These are phyloP conservation scores for Diaporthe aspalathi DNA, from an alignment of 2,329 filamentous ascomycete species.

Conservation along the genomic window DNA sequence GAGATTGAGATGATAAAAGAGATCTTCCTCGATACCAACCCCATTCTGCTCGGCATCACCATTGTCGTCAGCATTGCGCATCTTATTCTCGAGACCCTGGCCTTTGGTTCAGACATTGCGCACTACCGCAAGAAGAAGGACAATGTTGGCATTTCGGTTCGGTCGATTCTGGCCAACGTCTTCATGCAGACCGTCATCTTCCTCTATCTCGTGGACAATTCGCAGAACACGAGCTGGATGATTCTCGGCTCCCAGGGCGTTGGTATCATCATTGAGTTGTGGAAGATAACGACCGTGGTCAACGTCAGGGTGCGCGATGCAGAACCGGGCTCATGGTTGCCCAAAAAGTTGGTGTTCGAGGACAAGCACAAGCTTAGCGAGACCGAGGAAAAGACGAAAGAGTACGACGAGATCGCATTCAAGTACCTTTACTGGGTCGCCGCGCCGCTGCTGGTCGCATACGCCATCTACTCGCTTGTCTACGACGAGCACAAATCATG, in stretches of 20 bases:
- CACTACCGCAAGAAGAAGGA: constrained; percentile 99
- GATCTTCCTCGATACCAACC: constrained; percentile 92
- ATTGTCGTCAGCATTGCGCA: constrained; percentile 87
- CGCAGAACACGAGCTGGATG: constrained; percentile 99
- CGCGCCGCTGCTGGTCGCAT: constrained; percentile 88
- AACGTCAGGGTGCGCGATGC: constrained; percentile 83
- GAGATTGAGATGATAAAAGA: constrained; percentile 99
- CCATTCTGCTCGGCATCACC: constrained; percentile 88
- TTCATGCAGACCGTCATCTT: constrained; percentile 98
- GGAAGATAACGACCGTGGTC: constrained; percentile 97
- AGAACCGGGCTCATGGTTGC: constrained; percentile 75
- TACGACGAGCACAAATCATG: constrained; percentile 98
- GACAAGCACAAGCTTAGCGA: constrained; percentile 97
- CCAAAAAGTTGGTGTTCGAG: constrained; percentile 86
- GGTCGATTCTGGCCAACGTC: constrained; percentile 95
- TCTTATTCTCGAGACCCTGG: constrained; percentile 94
- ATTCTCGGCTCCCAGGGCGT: constrained; percentile 93
- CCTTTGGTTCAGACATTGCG: constrained; percentile 96
- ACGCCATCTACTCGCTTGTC: constrained; percentile 88
- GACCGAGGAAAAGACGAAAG: constrained; percentile 96
- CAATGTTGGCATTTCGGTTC: constrained; percentile 94
- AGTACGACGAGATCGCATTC: constrained; percentile 98
- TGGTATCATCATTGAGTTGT: constrained; percentile 76
- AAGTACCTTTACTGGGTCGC: constrained; percentile 94
- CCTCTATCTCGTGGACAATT: constrained; percentile 96